Evolutionary conservation across 257 asterid genomes (phyloP).

Genomic region (Solanum tarijense): DNA sequence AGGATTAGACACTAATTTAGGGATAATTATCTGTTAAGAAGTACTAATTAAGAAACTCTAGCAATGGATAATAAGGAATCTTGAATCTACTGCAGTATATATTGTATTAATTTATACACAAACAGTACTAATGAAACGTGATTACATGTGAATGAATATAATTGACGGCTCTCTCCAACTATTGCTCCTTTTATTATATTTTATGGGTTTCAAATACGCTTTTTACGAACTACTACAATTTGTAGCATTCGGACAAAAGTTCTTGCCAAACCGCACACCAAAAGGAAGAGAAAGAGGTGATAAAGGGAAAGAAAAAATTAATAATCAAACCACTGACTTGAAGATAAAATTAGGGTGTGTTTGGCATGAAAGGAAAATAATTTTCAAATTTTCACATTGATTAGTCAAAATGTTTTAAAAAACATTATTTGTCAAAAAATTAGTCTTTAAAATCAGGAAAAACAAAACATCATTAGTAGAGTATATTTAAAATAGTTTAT

Average conservation of each 20-base stretch:
- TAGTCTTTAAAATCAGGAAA: not conserved
- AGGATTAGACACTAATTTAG: not conserved
- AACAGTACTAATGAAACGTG: not conserved
- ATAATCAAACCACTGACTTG: not conserved
- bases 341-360: not conserved
- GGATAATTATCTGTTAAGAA: not conserved
- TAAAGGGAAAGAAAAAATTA: not conserved
- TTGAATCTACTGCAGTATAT: not conserved
- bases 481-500: too few relatives aligned
- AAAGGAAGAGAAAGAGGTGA: not conserved
- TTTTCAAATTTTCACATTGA: not conserved
- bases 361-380: not conserved
- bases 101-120: not conserved
- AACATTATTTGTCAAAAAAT: not conserved
- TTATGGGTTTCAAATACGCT: not conserved
- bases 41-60: not conserved
- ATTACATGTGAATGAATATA: not conserved
- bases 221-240: not conserved
- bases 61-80: slow-evolving; percentile 6
- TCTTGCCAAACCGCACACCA: not conserved
- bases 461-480: not conserved
- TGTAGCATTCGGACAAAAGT: not conserved
- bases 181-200: not conserved
- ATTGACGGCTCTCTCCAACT: not conserved
- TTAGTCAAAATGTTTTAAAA: not conserved